phyloP scores from a whole-genome alignment of 306 rosid genomes.

The Cucumis cinereus region DNA sequence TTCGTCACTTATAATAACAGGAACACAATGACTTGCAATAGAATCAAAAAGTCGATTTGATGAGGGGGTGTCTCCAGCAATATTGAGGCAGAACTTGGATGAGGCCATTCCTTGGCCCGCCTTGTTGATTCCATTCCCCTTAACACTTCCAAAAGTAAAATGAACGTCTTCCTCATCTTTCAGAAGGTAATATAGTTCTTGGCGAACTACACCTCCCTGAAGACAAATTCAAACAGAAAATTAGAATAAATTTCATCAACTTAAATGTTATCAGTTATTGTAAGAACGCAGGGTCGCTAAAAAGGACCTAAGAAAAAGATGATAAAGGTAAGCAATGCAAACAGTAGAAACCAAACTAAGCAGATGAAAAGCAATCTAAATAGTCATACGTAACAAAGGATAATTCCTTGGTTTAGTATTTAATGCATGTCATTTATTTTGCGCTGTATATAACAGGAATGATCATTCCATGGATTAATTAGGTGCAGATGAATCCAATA shows the following conservation, averaged over 20 bases:
- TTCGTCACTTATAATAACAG: constrained; percentile 74
- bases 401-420: background rate
- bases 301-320: background rate
- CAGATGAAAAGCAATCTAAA: background rate
- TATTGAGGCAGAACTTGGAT: constrained; percentile 76
- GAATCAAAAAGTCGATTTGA: constrained; percentile 87
- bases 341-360: background rate
- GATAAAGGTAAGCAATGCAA: background rate
- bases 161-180: constrained; percentile 73
- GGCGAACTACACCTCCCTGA: constrained; percentile 87
- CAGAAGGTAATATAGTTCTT: constrained; percentile 78
- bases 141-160: constrained; percentile 60
- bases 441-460: background rate
- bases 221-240: constrained; percentile 9
- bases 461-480: background rate
- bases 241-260: background rate
- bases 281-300: background rate
- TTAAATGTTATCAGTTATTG: background rate
- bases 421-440: background rate
- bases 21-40: constrained; percentile 81
- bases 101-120: constrained; percentile 78
- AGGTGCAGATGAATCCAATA: background rate
- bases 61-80: constrained; percentile 91
- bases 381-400: background rate
- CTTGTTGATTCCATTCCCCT: constrained; percentile 42